These are phyloP conservation scores for Fusarium pilosicola DNA, from an alignment of 2,329 filamentous ascomycete species.

Conservation along the genomic window DNA sequence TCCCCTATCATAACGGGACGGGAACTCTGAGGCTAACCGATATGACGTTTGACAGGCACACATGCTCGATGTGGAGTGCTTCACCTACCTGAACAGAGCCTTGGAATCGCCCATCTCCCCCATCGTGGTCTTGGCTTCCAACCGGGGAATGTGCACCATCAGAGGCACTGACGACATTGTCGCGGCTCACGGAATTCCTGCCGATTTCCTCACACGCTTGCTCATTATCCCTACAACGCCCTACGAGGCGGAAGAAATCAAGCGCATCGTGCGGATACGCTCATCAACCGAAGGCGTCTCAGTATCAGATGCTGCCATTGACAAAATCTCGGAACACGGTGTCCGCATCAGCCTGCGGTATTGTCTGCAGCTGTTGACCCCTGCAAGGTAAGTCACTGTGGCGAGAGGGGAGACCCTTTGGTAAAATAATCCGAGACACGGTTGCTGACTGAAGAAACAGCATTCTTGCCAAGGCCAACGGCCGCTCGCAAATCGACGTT, in stretches of 20 bases:
- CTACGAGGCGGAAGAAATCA: conserved; percentile 89
- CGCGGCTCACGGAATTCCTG: conserved; percentile 91
- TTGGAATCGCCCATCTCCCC: conserved; percentile 94
- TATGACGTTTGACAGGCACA: conserved; percentile 73
- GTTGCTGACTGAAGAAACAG: conserved; percentile 56
- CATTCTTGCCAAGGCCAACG: conserved; percentile 88
- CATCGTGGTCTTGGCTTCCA: conserved; percentile 97
- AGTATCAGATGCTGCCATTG: conserved; percentile 83
- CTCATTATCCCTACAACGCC: conserved; percentile 96
- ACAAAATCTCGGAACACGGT: conserved; percentile 87
- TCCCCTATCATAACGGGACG: conserved; percentile 24
- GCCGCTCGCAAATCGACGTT: conserved; percentile 78
- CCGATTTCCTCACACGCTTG: conserved; percentile 91
- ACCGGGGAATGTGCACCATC: conserved; percentile 93
- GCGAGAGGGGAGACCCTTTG: conserved; percentile 32
- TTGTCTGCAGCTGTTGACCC: conserved; percentile 89
- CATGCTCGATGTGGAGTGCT: conserved; percentile 99
- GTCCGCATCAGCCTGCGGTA: conserved; percentile 91
- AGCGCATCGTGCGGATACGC: conserved; percentile 87
- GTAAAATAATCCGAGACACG: conserved; percentile 44
- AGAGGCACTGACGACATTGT: conserved; percentile 84
- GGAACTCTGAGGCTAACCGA: conserved; percentile 38
- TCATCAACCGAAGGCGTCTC: conserved; percentile 82
- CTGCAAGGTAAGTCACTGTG: conserved; percentile 69
- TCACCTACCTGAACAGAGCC: conserved; percentile 98